phyloP scores from a whole-genome alignment of 768 basidiomycete species.

The Plicaturopsis crispa region DNA sequence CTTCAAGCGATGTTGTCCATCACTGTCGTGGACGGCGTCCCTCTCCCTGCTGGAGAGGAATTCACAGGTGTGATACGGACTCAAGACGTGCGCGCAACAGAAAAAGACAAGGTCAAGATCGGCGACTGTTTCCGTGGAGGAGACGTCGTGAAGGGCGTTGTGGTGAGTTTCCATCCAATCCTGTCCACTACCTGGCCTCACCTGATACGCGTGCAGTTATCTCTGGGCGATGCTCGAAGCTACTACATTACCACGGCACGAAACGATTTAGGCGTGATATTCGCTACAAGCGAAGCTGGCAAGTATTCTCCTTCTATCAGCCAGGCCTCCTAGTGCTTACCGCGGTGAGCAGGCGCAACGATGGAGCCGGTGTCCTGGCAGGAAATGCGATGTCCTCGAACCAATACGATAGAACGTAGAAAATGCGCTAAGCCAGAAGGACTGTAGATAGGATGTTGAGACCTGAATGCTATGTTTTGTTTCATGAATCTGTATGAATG shows the following conservation, averaged over 20 bases:
- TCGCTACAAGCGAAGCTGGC: conserved; percentile 85
- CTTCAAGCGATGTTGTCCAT: conserved; percentile 79
- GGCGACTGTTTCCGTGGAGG: conserved; percentile 89
- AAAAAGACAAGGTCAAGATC: conserved; percentile 85
- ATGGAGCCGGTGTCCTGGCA: conserved; percentile 88
- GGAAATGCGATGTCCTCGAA: conserved; percentile 84
- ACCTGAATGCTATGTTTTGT: too few relatives aligned
- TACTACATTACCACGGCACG: conserved; percentile 90
- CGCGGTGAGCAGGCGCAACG: conserved; percentile 46
- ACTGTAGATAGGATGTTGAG: conserved; percentile 35
- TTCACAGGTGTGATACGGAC: conserved; percentile 83
- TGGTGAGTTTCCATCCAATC: conserved; percentile 43
- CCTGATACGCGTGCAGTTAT: conserved; percentile 50
- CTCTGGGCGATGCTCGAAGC: conserved; percentile 84
- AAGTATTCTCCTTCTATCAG: conserved; percentile 14
- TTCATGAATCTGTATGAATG: too few relatives aligned
- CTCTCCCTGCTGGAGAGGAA: conserved; percentile 78
- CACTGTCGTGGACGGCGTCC: conserved; percentile 79
- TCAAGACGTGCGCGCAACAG: conserved; percentile 86
- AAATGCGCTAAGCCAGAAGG: conserved; percentile 85
- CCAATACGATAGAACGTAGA: conserved; percentile 70
- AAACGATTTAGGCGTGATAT: conserved; percentile 88
- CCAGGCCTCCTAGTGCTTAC: conserved; percentile 1
- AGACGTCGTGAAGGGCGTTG: conserved; percentile 80
- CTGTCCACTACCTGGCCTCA: not conserved